phyloP scores from a whole-genome alignment of 2,329 filamentous ascomycete species.

The Xylaria sp. region DNA sequence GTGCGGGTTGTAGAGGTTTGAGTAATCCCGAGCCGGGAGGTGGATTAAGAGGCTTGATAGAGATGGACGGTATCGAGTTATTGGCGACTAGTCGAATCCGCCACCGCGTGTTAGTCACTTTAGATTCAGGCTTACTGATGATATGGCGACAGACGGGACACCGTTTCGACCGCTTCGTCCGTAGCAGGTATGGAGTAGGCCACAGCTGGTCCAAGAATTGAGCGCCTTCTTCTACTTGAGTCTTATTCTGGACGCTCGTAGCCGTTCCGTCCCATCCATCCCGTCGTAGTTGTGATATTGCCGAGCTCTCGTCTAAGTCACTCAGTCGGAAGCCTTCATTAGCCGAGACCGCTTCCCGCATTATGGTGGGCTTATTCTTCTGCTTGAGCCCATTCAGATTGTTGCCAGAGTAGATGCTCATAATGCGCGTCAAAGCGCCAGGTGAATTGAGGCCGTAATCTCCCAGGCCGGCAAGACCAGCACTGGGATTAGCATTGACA shows the following conservation, averaged over 20 bases:
- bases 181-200: slow-evolving; percentile 83
- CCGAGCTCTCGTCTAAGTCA: slow-evolving; percentile 68
- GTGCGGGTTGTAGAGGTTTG: slow-evolving; percentile 69
- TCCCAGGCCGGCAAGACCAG: slow-evolving; percentile 59
- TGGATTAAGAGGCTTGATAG: slow-evolving; percentile 70
- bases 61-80: slow-evolving; percentile 86
- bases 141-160: slow-evolving; percentile 95
- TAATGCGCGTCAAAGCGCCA: slow-evolving; percentile 84
- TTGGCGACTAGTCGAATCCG: slow-evolving; percentile 90
- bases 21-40: slow-evolving; percentile 52
- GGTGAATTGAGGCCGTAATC: slow-evolving; percentile 77
- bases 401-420: slow-evolving; percentile 85
- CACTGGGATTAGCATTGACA: slow-evolving; percentile 64
- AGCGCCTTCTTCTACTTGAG: slow-evolving; percentile 61
- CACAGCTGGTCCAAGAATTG: slow-evolving; percentile 80
- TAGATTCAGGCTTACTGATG: slow-evolving; percentile 91
- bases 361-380: slow-evolving; percentile 74
- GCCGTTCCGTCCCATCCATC: slow-evolving; percentile 73
- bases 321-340: slow-evolving; percentile 78
- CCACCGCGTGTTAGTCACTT: slow-evolving; percentile 88
- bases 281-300: slow-evolving; percentile 68
- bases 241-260: slow-evolving; percentile 60
- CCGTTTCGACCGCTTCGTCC: slow-evolving; percentile 93
- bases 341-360: slow-evolving; percentile 80
- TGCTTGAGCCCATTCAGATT: slow-evolving; percentile 71